Evolutionary conservation across 192 early-diverging fungal genomes (phyloP), one percentile per base, ranked within the genome.

Genomic region (Backusella liffmaniae): DNA sequence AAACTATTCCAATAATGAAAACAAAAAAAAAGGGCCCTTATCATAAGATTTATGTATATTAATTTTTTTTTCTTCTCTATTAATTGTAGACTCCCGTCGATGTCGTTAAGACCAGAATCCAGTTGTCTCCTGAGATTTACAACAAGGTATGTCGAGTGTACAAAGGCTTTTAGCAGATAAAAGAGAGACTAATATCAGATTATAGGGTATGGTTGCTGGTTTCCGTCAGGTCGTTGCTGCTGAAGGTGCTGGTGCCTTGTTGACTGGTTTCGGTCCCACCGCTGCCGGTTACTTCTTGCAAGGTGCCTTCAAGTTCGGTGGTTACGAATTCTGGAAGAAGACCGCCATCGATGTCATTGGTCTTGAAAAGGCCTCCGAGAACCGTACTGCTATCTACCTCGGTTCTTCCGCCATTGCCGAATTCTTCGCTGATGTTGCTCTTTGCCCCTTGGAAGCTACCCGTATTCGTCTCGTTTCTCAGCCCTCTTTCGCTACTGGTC

Each of bases 51-150:
- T 37, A 15, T 67, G 66, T 68, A 34, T 68, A 36, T 34, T 36
- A 68, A 68, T n/a, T n/a, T 7, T 34, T 34, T 34, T 68, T 68
- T 39, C 10, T 68, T 37, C 10, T 1, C 0, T 68, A 67, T 21
- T 29, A 29, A 10, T 36, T 23, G 16, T 66, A 66, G 73, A 83
- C 82, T 39, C 82, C 82, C 56, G 89, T 91, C 75, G 92, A 92
- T 85, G 91, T 94, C 73, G 90, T 92, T 75, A 94, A 92, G 84
- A 92, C 91, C 41, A 82, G 91, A 67, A 94, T 94, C 71, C 92
- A 94, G 79, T 85, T 93, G 62, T 86, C 88, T 26, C 84, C 89
- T 77, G 77, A 73, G 26, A 46, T 77, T 30, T 92, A 89, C 83
- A 91, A 90, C 82, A 88, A 83, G 81, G 84, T 83, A 36, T 67